Conservation (phyloP, 2,329 filamentous ascomycete species). For the Escovopsis sp. region DNA sequence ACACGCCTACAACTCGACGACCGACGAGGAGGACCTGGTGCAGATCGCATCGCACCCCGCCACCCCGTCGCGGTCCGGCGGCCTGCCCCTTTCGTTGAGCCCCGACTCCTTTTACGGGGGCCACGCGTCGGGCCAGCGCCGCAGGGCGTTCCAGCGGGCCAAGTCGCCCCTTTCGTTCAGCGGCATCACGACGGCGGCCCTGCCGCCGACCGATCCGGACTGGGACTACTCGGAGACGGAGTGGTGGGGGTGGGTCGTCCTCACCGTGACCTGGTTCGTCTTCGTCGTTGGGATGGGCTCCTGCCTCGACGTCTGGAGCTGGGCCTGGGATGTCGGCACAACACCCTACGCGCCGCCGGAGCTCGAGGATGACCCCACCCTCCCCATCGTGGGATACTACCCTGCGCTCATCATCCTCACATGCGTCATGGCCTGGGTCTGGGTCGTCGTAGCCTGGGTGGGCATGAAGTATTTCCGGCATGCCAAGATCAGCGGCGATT, state of each 20-base stretch:
- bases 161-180: slow-evolving; percentile 47
- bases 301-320: slow-evolving; percentile 89
- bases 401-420: slow-evolving; percentile 87
- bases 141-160: slow-evolving; percentile 35
- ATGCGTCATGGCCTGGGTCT: slow-evolving; percentile 95
- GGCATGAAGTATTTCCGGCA: slow-evolving; percentile 99
- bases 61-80: slow-evolving; percentile 25
- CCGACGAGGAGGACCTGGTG: slow-evolving; percentile 68
- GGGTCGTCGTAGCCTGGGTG: slow-evolving; percentile 94
- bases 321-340: slow-evolving; percentile 97
- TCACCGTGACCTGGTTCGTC: slow-evolving; percentile 83
- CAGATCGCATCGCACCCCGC: slow-evolving; percentile 40
- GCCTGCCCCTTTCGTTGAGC: slow-evolving; percentile 35
- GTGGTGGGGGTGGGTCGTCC: slow-evolving; percentile 94
- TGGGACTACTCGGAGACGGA: slow-evolving; percentile 94
- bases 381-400: slow-evolving; percentile 96
- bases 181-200: slow-evolving; percentile 33
- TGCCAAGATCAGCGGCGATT: slow-evolving; percentile 69
- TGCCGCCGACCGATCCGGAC: slow-evolving; percentile 36
- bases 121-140: slow-evolving; percentile 26
- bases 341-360: slow-evolving; percentile 92
- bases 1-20: slow-evolving; percentile 44
- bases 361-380: slow-evolving; percentile 82
- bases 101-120: slow-evolving; percentile 49
- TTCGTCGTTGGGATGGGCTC: slow-evolving; percentile 96